Percentiles rank a stretch among this genome's conserved stretches.
These are phyloP conservation scores for Arachis monticola DNA, from an alignment of 331 rosid species.

Conservation along the genomic window DNA sequence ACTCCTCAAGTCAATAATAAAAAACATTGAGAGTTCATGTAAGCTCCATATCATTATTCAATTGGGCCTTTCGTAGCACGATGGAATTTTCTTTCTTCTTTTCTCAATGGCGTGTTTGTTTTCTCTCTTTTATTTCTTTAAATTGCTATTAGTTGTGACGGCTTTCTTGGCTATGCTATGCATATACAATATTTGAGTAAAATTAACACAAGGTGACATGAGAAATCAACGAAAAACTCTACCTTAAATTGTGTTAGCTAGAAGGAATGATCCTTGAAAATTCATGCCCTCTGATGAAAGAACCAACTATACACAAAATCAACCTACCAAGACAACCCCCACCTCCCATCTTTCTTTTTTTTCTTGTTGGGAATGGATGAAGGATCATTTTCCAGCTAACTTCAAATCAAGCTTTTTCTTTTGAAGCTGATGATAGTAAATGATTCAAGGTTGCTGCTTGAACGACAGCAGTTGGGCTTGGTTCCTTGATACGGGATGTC, in stretches of 20 bases:
- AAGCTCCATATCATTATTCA: neutral
- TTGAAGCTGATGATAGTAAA: constrained; percentile 64
- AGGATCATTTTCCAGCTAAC: constrained; percentile 1
- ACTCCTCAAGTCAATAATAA: no score
- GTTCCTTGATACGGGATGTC: constrained; percentile 57
- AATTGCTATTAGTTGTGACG: no score
- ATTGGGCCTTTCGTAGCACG: no score
- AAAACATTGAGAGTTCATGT: neutral
- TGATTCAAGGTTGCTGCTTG: constrained; percentile 80
- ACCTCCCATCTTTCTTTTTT: no score
- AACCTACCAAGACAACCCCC: constrained; percentile 24
- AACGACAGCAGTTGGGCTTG: constrained; percentile 72
- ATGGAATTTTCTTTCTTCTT: no score
- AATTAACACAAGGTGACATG: constrained; percentile 21
- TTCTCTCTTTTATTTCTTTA: no score
- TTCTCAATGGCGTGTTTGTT: no score
- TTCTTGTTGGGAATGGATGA: neutral
- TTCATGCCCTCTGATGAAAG: constrained; percentile 44
- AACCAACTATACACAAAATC: constrained; percentile 43
- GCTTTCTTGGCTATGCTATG: constrained; percentile 27
- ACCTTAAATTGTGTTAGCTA: constrained; percentile 8
- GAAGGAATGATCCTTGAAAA: constrained; percentile 52
- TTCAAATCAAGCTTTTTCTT: constrained; percentile 71
- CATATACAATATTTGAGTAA: constrained; percentile 17
- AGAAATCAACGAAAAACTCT: constrained; percentile 4